Conservation (phyloP, 2,329 filamentous ascomycete genomes). For the Xylaria sp. region DNA sequence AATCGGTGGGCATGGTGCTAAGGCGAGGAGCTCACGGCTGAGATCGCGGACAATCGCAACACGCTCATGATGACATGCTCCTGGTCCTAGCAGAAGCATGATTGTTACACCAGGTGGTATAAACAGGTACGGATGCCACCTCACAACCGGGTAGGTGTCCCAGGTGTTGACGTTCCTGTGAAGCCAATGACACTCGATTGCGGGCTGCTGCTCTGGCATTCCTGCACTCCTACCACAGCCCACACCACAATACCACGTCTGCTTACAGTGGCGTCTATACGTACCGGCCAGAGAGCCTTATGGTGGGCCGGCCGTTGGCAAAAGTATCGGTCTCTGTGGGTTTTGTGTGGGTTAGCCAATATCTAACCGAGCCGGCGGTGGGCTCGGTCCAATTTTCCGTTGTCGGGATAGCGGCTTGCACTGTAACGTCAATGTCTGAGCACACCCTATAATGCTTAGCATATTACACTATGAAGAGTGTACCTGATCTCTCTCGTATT, state of each 20-base stretch:
- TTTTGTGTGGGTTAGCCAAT: constrained; percentile 3
- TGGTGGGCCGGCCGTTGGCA: constrained; percentile 5
- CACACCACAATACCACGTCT: not conserved
- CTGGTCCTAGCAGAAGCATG: constrained; percentile 1
- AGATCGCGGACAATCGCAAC: not conserved
- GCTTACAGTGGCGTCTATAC: constrained; percentile 20
- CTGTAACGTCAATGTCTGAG: constrained; percentile 25
- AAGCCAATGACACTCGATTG: constrained; percentile 12
- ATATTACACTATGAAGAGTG: not conserved
- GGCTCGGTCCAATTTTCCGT: constrained; percentile 27
- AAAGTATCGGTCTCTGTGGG: not conserved
- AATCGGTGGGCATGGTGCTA: not conserved
- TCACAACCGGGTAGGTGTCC: constrained; percentile 17
- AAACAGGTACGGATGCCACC: constrained; percentile 26
- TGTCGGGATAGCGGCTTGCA: constrained; percentile 28
- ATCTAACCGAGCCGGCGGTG: constrained; percentile 21
- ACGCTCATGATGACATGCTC: constrained; percentile 2
- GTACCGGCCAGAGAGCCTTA: constrained; percentile 13
- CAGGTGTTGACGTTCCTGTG: constrained; percentile 5
- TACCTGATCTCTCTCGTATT: not conserved
- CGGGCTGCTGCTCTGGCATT: not conserved
- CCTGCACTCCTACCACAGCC: constrained; percentile 15
- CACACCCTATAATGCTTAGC: constrained; percentile 17
- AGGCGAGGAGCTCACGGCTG: not conserved
- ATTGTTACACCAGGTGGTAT: constrained; percentile 16